Percentiles rank a stretch among this genome's conserved stretches.
phyloP scores from a whole-genome alignment of 345 rosid species.

The Bruguiera sexangula region DNA sequence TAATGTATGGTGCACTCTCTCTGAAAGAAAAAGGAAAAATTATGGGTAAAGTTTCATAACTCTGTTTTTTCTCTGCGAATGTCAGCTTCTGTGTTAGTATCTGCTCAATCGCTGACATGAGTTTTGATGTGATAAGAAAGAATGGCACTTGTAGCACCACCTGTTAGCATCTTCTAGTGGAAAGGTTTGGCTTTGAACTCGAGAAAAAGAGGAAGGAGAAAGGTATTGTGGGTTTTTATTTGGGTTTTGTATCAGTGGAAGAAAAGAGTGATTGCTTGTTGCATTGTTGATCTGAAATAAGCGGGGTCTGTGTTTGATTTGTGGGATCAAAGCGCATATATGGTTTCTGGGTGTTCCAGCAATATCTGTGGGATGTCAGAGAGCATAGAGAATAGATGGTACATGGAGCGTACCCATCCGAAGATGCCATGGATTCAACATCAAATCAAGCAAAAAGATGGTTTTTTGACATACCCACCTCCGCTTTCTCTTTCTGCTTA shows the following conservation, averaged over 20 bases:
- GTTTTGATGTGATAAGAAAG: not conserved
- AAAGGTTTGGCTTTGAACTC: constrained; percentile 3
- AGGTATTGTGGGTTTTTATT: constrained; percentile 8
- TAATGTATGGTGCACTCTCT: not conserved
- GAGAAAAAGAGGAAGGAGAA: constrained; percentile 1
- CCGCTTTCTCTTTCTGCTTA: constrained; percentile 27
- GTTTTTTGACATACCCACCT: constrained; percentile 48
- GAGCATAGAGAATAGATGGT: constrained; percentile 24
- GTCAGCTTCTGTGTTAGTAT: constrained; percentile 23
- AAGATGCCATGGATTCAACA: constrained; percentile 53
- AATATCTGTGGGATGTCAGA: constrained; percentile 36
- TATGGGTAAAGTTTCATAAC: constrained; percentile 26
- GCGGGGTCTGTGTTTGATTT: not conserved
- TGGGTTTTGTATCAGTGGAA: not conserved
- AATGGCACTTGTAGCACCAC: not conserved
- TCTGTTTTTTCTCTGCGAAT: constrained; percentile 23
- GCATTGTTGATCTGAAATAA: constrained; percentile 11
- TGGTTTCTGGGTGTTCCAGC: constrained; percentile 28
- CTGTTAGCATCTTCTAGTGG: not conserved
- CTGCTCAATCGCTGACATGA: constrained; percentile 12
- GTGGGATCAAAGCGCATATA: not conserved
- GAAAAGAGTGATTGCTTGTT: not conserved
- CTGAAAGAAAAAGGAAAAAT: constrained; percentile 9
- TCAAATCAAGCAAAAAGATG: constrained; percentile 54
- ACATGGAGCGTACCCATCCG: constrained; percentile 32